These are phyloP conservation scores for Sporisorium sorghi DNA, from an alignment of 1,284 basidiomycete genomes.

Conservation along the genomic window DNA sequence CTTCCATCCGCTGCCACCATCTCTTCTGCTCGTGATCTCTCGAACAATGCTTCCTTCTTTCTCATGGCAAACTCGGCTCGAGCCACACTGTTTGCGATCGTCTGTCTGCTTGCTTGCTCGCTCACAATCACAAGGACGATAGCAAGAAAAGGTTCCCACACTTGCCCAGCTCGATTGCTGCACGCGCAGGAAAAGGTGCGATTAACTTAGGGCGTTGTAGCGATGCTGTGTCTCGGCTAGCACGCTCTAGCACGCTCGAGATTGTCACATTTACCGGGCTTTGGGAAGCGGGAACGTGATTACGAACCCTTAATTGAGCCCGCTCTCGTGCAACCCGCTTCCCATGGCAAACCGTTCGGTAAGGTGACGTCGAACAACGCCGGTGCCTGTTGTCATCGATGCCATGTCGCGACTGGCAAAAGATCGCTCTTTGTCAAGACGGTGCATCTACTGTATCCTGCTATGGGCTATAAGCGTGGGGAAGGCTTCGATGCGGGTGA, in stretches of 20 bases:
- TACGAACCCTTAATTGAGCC: not conserved
- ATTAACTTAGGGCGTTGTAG: not conserved
- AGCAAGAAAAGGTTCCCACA: constrained; percentile 3
- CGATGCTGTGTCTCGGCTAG: constrained; percentile 10
- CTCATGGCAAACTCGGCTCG: no score
- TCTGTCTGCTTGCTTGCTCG: no score
- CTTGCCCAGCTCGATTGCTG: not conserved
- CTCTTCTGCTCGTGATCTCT: no score
- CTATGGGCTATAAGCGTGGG: no score
- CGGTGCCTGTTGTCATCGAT: not conserved
- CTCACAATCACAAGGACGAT: no score
- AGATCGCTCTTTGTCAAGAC: no score
- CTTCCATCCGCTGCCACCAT: no score
- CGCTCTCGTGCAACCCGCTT: not conserved
- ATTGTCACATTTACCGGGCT: not conserved
- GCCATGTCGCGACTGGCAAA: not conserved
- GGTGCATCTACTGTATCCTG: no score
- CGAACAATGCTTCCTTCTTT: no score
- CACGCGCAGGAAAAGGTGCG: not conserved
- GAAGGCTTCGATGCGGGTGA: no score
- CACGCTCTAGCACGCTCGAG: no score
- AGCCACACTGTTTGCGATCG: no score
- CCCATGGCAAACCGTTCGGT: not conserved
- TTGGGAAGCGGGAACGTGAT: not conserved
- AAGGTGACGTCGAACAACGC: not conserved